phyloP scores from a whole-genome alignment of 495 filamentous ascomycete species.

The Niebla homalea region DNA sequence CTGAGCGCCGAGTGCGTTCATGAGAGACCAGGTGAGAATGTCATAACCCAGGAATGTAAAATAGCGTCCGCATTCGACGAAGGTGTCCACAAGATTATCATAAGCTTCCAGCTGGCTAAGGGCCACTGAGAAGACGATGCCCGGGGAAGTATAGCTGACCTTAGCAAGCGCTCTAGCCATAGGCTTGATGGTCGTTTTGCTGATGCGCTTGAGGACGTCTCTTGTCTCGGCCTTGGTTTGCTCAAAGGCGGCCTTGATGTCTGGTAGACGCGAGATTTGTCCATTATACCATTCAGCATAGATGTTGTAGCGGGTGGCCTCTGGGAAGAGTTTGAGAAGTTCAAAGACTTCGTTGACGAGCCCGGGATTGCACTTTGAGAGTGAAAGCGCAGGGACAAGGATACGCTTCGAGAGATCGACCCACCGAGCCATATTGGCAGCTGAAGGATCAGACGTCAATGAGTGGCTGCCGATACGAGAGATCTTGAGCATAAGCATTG shows the following conservation, averaged over 20 bases:
- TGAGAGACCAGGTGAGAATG: slow-evolving; percentile 76
- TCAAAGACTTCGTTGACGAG: slow-evolving; percentile 75
- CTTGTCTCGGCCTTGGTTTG: slow-evolving; percentile 63
- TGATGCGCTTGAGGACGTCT: slow-evolving; percentile 70
- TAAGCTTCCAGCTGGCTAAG: slow-evolving; percentile 82
- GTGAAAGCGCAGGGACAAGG: slow-evolving; percentile 69
- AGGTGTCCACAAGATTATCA: slow-evolving; percentile 79
- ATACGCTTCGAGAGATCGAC: slow-evolving; percentile 66
- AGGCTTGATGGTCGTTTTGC: slow-evolving; percentile 64
- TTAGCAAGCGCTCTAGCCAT: slow-evolving; percentile 83
- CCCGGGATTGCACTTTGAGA: slow-evolving; percentile 68
- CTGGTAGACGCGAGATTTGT: slow-evolving; percentile 57
- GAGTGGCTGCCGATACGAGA: slow-evolving; percentile 68
- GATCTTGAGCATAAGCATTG: slow-evolving; percentile 62
- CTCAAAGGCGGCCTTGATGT: slow-evolving; percentile 67
- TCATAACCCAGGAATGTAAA: slow-evolving; percentile 90
- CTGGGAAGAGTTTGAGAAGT: slow-evolving; percentile 64
- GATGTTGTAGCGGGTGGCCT: slow-evolving; percentile 67
- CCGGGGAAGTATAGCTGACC: slow-evolving; percentile 72
- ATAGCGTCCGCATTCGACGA: slow-evolving; percentile 86
- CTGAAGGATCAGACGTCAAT: slow-evolving; percentile 53
- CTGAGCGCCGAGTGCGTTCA: slow-evolving; percentile 64
- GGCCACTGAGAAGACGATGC: slow-evolving; percentile 79
- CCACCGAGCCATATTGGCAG: slow-evolving; percentile 59
- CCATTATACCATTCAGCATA: slow-evolving; percentile 88